Conservation (phyloP, 768 basidiomycete genomes). For the Auricularia sp. region DNA sequence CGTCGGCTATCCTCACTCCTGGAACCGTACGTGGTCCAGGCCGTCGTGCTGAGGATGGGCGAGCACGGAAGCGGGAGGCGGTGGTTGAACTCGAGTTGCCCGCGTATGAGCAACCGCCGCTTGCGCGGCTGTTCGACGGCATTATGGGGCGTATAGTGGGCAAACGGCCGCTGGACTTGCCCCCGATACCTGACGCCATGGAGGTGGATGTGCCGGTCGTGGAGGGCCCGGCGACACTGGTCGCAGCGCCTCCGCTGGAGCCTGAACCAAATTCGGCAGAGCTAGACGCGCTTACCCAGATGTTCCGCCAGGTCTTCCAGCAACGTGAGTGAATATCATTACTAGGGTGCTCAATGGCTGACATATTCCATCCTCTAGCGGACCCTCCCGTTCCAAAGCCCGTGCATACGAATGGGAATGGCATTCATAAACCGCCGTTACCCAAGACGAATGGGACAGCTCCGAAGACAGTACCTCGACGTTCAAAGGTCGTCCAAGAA, state of each 20-base stretch:
- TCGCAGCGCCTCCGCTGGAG: background rate
- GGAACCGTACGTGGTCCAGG: constrained; percentile 11
- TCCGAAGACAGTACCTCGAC: background rate
- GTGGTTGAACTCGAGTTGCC: constrained; percentile 52
- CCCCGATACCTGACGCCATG: background rate
- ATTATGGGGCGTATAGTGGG: constrained; percentile 38
- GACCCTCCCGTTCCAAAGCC: background rate
- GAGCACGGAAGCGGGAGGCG: constrained; percentile 33
- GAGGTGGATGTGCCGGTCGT: background rate
- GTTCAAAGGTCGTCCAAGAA: background rate
- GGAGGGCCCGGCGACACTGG: constrained; percentile 18
- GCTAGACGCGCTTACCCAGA: constrained; percentile 13
- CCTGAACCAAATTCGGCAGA: constrained; percentile 8
- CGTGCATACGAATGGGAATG: background rate
- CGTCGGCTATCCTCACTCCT: constrained; percentile 45
- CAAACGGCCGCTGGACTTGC: background rate
- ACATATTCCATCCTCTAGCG: background rate
- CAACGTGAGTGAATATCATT: background rate
- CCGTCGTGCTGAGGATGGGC: constrained; percentile 16
- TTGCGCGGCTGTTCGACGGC: constrained; percentile 60
- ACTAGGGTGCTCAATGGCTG: background rate
- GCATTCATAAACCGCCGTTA: background rate
- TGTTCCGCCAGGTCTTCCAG: background rate
- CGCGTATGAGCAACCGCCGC: constrained; percentile 66
- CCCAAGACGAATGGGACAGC: background rate